Evolutionary conservation across 2,329 filamentous ascomycete genomes (phyloP).

Genomic region (Sporothrix protearum): DNA sequence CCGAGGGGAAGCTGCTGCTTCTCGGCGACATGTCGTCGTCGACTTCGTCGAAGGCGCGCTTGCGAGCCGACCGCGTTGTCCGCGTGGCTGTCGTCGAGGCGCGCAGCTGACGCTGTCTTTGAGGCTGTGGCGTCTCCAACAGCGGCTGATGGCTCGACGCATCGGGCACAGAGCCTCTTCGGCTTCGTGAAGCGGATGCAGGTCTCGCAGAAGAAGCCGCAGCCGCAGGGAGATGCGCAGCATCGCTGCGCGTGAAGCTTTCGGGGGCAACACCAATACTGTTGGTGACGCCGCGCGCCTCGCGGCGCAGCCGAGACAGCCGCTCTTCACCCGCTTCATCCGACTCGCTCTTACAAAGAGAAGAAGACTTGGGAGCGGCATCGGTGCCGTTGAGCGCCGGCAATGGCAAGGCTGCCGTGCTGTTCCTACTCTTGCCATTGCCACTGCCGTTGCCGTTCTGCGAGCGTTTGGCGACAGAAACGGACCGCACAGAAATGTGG

Average conservation of each 20-base stretch:
- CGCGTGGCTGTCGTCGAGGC: slow-evolving; percentile 38
- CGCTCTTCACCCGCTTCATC: slow-evolving; percentile 31
- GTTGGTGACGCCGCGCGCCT: slow-evolving; percentile 37
- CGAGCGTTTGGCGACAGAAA: slow-evolving; percentile 25
- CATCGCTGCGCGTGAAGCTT: slow-evolving; percentile 39
- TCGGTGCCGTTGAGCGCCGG: slow-evolving; percentile 11
- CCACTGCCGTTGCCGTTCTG: slow-evolving; percentile 12
- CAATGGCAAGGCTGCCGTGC: slow-evolving; percentile 19
- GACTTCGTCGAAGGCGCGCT: slow-evolving; percentile 53
- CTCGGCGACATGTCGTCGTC: slow-evolving; percentile 54
- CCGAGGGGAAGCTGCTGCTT: slow-evolving; percentile 44
- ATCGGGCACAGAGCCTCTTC: slow-evolving; percentile 18
- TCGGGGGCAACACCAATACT: slow-evolving; percentile 35
- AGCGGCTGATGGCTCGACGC: neutral
- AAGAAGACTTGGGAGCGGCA: slow-evolving; percentile 20
- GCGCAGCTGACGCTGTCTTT: slow-evolving; percentile 29
- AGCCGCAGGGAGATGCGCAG: neutral
- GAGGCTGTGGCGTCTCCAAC: slow-evolving; percentile 22
- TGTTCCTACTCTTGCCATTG: slow-evolving; percentile 19
- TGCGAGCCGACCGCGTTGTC: slow-evolving; percentile 48
- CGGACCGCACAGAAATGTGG: slow-evolving; percentile 21
- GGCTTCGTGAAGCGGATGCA: slow-evolving; percentile 20
- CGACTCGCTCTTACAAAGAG: slow-evolving; percentile 30
- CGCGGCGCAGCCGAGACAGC: slow-evolving; percentile 32
- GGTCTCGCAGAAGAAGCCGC: neutral